Evolutionary conservation across 2,329 filamentous ascomycete genomes (phyloP).

Genomic region (Aureobasidium sp.): DNA sequence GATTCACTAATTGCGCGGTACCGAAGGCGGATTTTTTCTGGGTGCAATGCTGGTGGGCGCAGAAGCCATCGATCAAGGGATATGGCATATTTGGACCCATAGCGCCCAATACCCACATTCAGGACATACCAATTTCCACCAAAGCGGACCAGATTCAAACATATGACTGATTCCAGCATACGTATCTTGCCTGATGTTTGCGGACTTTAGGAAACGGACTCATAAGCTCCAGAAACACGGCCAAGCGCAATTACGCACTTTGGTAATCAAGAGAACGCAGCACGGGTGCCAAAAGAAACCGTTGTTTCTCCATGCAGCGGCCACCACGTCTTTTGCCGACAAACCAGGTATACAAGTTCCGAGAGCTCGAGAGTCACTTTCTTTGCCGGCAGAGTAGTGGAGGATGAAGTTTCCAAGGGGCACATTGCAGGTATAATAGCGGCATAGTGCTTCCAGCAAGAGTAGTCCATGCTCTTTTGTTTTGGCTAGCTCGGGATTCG

Average conservation of each 20-base stretch:
- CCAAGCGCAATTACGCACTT: conserved; percentile 31
- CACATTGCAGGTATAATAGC: conserved; percentile 37
- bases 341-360: conserved; percentile 46
- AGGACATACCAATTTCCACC: conserved; percentile 18
- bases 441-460: conserved; percentile 13
- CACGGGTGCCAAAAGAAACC: conserved; percentile 44
- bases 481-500: not conserved
- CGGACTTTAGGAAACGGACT: conserved; percentile 19
- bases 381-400: conserved; percentile 45
- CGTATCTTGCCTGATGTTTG: not conserved
- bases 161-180: not conserved
- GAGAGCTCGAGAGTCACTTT: conserved; percentile 42
- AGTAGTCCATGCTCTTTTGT: not conserved
- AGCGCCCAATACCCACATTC: conserved; percentile 15
- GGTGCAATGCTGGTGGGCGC: not conserved
- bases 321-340: conserved; percentile 40
- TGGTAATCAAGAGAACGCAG: conserved; percentile 44
- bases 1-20: not conserved
- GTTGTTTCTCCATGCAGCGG: conserved; percentile 55
- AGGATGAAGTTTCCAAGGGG: conserved; percentile 51
- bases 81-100: conserved; percentile 3
- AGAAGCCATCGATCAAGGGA: not conserved
- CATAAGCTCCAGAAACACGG: conserved; percentile 25
- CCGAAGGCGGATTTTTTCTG: not conserved
- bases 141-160: not conserved